Percentiles rank a stretch among this genome's conserved stretches.
phyloP scores from a whole-genome alignment of 805 yeast species.

The Lipomyces yamadae region DNA sequence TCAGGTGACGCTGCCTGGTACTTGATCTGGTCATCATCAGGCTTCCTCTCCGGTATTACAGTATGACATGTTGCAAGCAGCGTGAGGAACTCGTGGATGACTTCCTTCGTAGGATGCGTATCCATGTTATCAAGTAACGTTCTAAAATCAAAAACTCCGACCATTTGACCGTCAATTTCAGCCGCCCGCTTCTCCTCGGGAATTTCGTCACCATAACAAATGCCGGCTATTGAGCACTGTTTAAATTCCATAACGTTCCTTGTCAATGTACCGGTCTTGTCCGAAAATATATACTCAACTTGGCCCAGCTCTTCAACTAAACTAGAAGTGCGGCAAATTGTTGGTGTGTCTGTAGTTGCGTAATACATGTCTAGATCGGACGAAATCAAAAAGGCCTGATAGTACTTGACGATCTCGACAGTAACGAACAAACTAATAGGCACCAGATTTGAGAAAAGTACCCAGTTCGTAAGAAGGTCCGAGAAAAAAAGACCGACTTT shows the following conservation, averaged over 20 bases:
- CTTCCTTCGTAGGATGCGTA: constrained; percentile 34
- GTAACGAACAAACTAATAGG: constrained; percentile 95
- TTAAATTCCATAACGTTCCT: constrained; percentile 96
- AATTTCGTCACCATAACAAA: constrained; percentile 80
- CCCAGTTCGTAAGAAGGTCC: constrained; percentile 93
- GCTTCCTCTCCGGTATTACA: constrained; percentile 86
- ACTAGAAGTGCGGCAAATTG: constrained; percentile 92
- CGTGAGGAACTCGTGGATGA: constrained; percentile 77
- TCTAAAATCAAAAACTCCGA: constrained; percentile 75
- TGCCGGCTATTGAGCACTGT: constrained; percentile 90
- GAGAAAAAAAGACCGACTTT: constrained; percentile 75
- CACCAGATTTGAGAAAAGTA: constrained; percentile 92
- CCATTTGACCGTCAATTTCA: constrained; percentile 75
- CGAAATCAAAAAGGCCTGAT: constrained; percentile 91
- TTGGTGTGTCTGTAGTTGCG: constrained; percentile 86
- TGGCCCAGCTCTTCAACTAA: constrained; percentile 97
- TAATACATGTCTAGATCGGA: constrained; percentile 94
- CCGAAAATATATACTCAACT: constrained; percentile 93
- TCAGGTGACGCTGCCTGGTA: constrained; percentile 99
- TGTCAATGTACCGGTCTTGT: constrained; percentile 96
- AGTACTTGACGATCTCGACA: constrained; percentile 91
- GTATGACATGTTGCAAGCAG: constrained; percentile 93
- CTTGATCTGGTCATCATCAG: constrained; percentile 56
- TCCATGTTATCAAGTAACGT: constrained; percentile 50
- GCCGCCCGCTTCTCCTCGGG: constrained; percentile 88